These are phyloP conservation scores for Lentithecium fluviatile DNA, from an alignment of 495 filamentous ascomycete genomes.

Conservation along the genomic window DNA sequence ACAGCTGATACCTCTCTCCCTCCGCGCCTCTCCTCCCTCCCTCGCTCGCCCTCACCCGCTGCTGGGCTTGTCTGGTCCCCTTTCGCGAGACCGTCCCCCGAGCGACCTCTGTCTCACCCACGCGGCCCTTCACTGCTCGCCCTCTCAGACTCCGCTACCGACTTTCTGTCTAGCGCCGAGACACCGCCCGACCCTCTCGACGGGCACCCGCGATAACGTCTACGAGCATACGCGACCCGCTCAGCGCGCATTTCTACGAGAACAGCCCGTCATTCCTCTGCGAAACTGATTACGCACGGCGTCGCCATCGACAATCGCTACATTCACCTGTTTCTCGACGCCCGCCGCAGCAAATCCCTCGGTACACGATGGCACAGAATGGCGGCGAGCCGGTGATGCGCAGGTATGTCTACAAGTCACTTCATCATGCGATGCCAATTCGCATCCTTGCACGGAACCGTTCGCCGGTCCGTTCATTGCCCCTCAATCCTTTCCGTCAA, in stretches of 20 bases:
- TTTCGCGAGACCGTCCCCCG: background rate
- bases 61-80: background rate
- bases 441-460: background rate
- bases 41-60: background rate
- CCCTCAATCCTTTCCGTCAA: background rate
- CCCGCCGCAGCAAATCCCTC: background rate
- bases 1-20: background rate
- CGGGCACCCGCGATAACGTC: too few species aligned
- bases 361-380: slow-evolving; percentile 42
- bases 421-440: slow-evolving; percentile 16
- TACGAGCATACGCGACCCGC: background rate
- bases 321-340: background rate
- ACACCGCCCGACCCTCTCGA: too few species aligned
- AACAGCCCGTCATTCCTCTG: too few species aligned
- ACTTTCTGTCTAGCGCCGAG: too few species aligned
- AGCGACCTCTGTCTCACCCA: background rate
- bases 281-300: too few species aligned
- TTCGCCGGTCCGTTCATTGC: background rate
- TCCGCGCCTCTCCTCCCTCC: background rate
- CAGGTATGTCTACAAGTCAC: slow-evolving; percentile 36
- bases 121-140: background rate
- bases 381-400: slow-evolving; percentile 43
- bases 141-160: too few species aligned
- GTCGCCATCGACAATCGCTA: background rate
- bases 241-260: background rate